Conservation (phyloP, 2,329 filamentous ascomycete genomes). For the Neofusicoccum umdonicola region DNA sequence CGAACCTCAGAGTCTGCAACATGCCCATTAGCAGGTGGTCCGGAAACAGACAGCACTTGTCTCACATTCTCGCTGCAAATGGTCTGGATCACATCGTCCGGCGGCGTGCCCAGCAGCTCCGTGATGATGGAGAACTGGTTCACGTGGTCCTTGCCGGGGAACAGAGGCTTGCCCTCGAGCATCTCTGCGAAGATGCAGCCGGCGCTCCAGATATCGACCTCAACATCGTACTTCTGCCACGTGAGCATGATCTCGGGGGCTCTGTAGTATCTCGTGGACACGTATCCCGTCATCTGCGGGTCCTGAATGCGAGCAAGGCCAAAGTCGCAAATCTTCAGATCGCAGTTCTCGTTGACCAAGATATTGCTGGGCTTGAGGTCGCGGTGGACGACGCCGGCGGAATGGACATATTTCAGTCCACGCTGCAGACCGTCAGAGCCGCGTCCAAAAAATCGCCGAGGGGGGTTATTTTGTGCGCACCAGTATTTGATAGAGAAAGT, state of each 20-base stretch:
- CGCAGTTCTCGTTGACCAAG: conserved; percentile 98
- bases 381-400: conserved; percentile 93
- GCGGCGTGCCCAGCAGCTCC: conserved; percentile 90
- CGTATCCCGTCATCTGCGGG: conserved; percentile 99
- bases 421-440: conserved; percentile 57
- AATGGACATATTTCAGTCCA: conserved; percentile 98
- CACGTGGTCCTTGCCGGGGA: conserved; percentile 98
- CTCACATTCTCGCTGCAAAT: conserved; percentile 97
- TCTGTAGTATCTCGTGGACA: conserved; percentile 97
- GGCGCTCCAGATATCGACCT: conserved; percentile 99
- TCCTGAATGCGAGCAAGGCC: conserved; percentile 96
- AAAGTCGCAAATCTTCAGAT: conserved; percentile 99
- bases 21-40: conserved; percentile 23
- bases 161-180: conserved; percentile 96
- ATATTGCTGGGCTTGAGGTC: conserved; percentile 99
- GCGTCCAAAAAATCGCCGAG: conserved; percentile 4
- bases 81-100: conserved; percentile 96
- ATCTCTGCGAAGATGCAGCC: conserved; percentile 99
- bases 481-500: conserved; percentile 98
- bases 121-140: conserved; percentile 99
- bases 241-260: conserved; percentile 99
- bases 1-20: conserved; percentile 82
- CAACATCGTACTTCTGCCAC: conserved; percentile 99
- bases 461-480: conserved; percentile 53
- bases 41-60: conserved; percentile 16